phyloP scores from a whole-genome alignment of 2,329 filamentous ascomycete species.

The Tympanopsis confertula region DNA sequence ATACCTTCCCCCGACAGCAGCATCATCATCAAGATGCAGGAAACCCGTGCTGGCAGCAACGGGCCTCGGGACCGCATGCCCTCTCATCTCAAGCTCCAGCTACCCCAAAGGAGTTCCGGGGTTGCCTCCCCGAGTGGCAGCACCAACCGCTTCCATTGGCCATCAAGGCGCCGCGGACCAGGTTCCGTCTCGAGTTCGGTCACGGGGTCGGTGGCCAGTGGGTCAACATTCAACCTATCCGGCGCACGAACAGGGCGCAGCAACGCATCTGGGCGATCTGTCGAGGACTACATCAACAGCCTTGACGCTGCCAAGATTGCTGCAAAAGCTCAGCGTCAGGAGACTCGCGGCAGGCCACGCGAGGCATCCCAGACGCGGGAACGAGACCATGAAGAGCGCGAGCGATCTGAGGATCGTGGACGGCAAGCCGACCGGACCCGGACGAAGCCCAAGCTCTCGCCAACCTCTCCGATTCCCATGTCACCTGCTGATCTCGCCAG shows the following conservation, averaged over 20 bases:
- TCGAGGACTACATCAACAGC: conserved; percentile 79
- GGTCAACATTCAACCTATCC: conserved; percentile 22
- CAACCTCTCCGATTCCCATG: conserved; percentile 88
- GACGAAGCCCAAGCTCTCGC: conserved; percentile 70
- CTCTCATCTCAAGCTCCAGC: conserved; percentile 52
- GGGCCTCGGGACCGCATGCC: conserved; percentile 72
- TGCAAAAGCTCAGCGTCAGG: conserved; percentile 22
- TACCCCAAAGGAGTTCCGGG: too few species aligned
- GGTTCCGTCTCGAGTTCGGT: conserved; percentile 45
- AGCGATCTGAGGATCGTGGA: conserved; percentile 60
- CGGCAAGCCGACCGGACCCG: conserved; percentile 51
- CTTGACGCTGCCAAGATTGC: conserved; percentile 54
- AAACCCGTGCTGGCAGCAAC: conserved; percentile 47
- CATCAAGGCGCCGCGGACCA: conserved; percentile 36
- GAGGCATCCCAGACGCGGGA: conserved; percentile 36
- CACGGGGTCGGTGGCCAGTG: conserved; percentile 40
- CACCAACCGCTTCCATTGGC: conserved; percentile 39
- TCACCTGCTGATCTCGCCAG: conserved; percentile 74
- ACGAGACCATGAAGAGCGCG: conserved; percentile 37
- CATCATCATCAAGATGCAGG: conserved; percentile 40
- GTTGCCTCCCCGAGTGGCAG: neutral
- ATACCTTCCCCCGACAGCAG: conserved; percentile 57
- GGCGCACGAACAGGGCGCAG: conserved; percentile 32
- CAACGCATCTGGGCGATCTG: conserved; percentile 45
- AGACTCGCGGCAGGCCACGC: conserved; percentile 26